phyloP scores from a whole-genome alignment of 257 asterid genomes.

The Nicotiana noctiflora region DNA sequence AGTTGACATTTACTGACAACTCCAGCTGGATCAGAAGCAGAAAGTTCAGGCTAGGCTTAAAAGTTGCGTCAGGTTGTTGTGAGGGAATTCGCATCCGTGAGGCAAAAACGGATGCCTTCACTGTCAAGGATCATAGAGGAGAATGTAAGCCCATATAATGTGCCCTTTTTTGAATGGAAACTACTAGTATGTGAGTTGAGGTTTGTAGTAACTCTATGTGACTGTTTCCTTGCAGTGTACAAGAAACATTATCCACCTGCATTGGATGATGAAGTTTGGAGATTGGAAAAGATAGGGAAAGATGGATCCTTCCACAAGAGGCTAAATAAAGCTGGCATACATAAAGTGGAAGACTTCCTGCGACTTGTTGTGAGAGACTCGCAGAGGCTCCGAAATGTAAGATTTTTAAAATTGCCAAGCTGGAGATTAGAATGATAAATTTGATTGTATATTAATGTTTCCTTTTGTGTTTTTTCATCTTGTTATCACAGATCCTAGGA shows the following conservation, averaged over 20 bases:
- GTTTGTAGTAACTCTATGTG: conserved; percentile 9
- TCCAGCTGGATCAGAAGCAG: conserved; percentile 99
- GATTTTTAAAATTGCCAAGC: conserved; percentile 15
- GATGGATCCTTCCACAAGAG: conserved; percentile 97
- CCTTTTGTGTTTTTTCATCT: background rate
- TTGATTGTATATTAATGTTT: conserved; percentile 6
- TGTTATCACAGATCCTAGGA: conserved; percentile 65
- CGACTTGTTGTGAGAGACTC: conserved; percentile 66
- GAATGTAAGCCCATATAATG: conserved; percentile 54
- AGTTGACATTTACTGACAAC: conserved; percentile 85
- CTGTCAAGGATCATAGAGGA: conserved; percentile 99
- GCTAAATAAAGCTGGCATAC: conserved; percentile 69
- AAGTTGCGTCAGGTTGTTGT: conserved; percentile 52
- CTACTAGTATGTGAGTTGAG: background rate
- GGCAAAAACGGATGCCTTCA: conserved; percentile 94
- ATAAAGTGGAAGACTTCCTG: conserved; percentile 78
- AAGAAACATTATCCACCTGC: conserved; percentile 98
- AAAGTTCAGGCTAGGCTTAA: conserved; percentile 84
- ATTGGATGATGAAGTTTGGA: conserved; percentile 88
- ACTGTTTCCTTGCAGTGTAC: conserved; percentile 55
- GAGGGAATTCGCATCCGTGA: conserved; percentile 71
- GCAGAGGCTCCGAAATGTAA: conserved; percentile 75
- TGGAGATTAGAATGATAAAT: background rate
- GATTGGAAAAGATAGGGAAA: conserved; percentile 94
- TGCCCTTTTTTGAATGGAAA: background rate